Base-by-base conservation (phyloP, 768 basidiomycete species). In the Cyclocybe aegerita region DNA sequence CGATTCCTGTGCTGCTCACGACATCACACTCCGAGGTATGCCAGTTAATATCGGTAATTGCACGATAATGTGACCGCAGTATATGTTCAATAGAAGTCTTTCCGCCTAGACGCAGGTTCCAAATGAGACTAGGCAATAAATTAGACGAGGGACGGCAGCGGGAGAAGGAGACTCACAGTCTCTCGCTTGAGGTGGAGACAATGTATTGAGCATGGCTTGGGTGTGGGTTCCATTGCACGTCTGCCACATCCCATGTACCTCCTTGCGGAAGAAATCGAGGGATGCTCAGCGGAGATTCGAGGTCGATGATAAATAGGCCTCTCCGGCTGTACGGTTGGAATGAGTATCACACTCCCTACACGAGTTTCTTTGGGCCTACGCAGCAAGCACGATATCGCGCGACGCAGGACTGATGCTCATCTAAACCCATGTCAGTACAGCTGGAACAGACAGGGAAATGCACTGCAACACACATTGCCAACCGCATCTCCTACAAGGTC, bases 11-110 rank as follows among this genome's bases (percentile, higher is more conserved):
- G 41, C 94, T 96, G 2, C 89, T 87, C 12, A 98, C 89, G 9
- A 85, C 74, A 50, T 97, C 85, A 4, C 89, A 88, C 59, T 94
- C 86, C 4, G 80, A 79, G 0, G 88, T 87, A 60, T 93, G 91
- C 96, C 96, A 99, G 63, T 99, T 98, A 62, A 98, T 92, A 62
- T 99, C 97, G 3, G 97, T 98, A 47, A 99, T 94, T 4, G 94
- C 93, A 39, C 96, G 85, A 54, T 93, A 91, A 63, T 99, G 97
- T 1, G 90, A 88, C 53, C 87, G 86, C 4, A 98, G 76, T 31
- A 92, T 85, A 52, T 90, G 83, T 57, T 93, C 79, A 32, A 99
- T 92, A 2, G 88, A 86, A 1, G 86, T 88, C 59, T 88, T 87
- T 11, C 83, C 83, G 11, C 76, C 67, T 38, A 87, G 72, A 48